These are phyloP conservation scores for Chiua virens DNA, from an alignment of 768 basidiomycete genomes.

Conservation along the genomic window DNA sequence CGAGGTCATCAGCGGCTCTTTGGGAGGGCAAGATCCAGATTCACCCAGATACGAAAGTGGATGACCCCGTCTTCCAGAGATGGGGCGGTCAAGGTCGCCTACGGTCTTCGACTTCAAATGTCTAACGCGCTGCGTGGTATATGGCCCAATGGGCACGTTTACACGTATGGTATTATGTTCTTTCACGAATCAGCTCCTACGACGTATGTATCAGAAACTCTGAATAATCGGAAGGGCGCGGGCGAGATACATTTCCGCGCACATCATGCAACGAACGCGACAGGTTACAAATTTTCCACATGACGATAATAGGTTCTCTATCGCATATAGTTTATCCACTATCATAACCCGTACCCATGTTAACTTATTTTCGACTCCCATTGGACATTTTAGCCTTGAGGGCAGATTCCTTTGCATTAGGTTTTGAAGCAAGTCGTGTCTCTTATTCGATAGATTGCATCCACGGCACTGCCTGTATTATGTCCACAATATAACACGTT, in stretches of 20 bases:
- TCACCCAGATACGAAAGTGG: constrained; percentile 77
- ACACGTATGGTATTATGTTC: constrained; percentile 1
- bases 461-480: neutral
- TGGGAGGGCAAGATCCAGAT: constrained; percentile 86
- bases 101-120: constrained; percentile 15
- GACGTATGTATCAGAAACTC: constrained; percentile 11
- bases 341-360: constrained; percentile 11
- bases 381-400: constrained; percentile 4
- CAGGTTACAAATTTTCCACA: neutral
- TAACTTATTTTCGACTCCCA: constrained; percentile 16
- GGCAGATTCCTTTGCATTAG: neutral
- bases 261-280: neutral
- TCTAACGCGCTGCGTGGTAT: constrained; percentile 10
- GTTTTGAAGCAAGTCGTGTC: neutral
- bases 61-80: constrained; percentile 51
- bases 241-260: neutral
- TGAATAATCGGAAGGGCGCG: constrained; percentile 4
- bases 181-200: constrained; percentile 3
- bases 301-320: constrained; percentile 1
- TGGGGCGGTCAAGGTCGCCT: constrained; percentile 27
- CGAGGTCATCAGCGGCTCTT: constrained; percentile 75
- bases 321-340: constrained; percentile 23
- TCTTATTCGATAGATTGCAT: neutral
- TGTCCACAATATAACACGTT: neutral
- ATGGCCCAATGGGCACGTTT: neutral